Base-by-base conservation (phyloP, 805 yeast species). In the Pichia heedii region DNA sequence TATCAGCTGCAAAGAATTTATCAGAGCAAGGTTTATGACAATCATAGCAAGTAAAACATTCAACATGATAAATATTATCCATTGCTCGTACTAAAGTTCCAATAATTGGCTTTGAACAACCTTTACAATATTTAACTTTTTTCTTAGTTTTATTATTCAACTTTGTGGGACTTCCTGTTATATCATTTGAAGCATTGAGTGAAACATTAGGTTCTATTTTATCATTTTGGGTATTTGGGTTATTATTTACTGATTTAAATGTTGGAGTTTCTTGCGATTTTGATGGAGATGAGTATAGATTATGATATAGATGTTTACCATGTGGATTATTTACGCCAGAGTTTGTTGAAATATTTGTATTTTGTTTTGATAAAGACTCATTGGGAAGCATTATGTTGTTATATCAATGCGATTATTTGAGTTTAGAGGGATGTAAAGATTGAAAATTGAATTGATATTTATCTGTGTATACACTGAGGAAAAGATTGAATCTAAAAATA, bases 41-140 rank as follows among this genome's bases (percentile, higher is more conserved):
- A 57, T 85, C 95, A 52, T 76, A 69, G 59, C 97, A 90, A 6
- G 77, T 70, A 62, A 90, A 89, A 63, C 97, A 90, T 29, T 84
- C 82, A 27, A 89, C 81, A 60, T 90, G 97, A 57, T 76, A 90
- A 2, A 85, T 79, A 39, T 72, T 71, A 27, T 79, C 82, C 54
- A 90, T 68, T 0, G 97, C 97, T 40, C 95, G 73, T 3, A 90
- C 93, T 48, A 87, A 79, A 47, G 85, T 87, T n/a, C 90, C 82
- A 1, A 72, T 61, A 16, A 81, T 78, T 12, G 71, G 68, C 32
- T 68, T 60, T 4, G 61, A 62, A 60, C 89, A 81, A 33, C 67
- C 66, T 20, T 70, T 66, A 57, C 88, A 81, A 15, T 63, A 50
- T 50, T 68, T 70, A 16, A 57, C 51, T 30, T 61, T 61, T 30